Evolutionary conservation across 2,329 filamentous ascomycete species (phyloP), one percentile per base, ranked within the genome.

Genomic region (Diplodia scrobiculata): DNA sequence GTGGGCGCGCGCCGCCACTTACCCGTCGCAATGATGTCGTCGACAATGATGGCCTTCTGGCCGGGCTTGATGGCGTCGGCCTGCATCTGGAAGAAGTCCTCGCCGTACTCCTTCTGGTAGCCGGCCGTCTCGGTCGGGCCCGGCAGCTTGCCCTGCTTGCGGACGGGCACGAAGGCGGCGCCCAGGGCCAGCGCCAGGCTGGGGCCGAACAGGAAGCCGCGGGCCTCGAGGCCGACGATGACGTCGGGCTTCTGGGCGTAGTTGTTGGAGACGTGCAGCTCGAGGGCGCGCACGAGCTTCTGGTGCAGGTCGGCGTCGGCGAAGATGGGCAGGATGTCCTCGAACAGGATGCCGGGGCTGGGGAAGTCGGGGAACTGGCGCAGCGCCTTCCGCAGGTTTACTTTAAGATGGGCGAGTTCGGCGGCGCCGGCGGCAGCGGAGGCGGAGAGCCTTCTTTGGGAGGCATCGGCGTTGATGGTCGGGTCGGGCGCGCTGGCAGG

Each of bases 21-120:
- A 97, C 94, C 94, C 70, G 95, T 99, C 66, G 95, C 95, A 81
- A 99, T 98, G 75, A 99, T 96, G 78, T 99, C 95, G 79, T 99
- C 95, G 36, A 99, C 92, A 70, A 99, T 86, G 69, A 99, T 82
- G 67, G 97, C 94, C 78, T 89, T 93, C 82, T 97, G 91, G 41
- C 93, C 93, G 62, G 87, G 84, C 81, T 90, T 89, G 74, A 99
- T 89, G 52, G 89, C 89, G 78, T 90, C 92, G 71, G 86, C 83
- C 83, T 99, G 95, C 83, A 99, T 96, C 84, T 98, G 91, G 83
- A 99, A 98, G 77, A 89, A 89, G 78, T 99, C 95, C 79, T 88
- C 85, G 69, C 95, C 95, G 76, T 99, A 99, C 80, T 99, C 95
- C 85, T 99, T 99, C 80, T 92, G 83, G 79, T 92, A 99, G 72